Percentiles rank a stretch among this genome's conserved stretches.
These are phyloP conservation scores for Dryas alaskensis DNA, from an alignment of 306 rosid genomes.

Conservation along the genomic window DNA sequence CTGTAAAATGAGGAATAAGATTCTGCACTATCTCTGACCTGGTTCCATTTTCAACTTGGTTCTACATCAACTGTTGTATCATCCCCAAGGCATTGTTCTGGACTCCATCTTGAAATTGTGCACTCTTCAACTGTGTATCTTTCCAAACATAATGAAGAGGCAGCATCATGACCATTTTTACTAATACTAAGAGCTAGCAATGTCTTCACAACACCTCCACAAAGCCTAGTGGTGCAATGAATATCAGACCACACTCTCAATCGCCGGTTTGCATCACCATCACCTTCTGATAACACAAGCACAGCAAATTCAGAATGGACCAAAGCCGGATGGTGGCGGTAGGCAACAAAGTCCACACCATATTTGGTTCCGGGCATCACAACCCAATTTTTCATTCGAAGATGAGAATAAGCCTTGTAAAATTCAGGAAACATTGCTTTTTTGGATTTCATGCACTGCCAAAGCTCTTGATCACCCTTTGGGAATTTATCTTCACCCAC, in stretches of 20 bases:
- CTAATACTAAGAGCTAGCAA: slow-evolving; percentile 48
- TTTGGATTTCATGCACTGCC: slow-evolving; percentile 54
- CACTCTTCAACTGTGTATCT: slow-evolving; percentile 45
- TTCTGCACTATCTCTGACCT: neutral
- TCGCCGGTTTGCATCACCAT: slow-evolving; percentile 40
- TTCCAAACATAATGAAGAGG: slow-evolving; percentile 38
- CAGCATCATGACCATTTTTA: slow-evolving; percentile 34
- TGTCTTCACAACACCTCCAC: slow-evolving; percentile 67
- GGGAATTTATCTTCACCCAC: slow-evolving; percentile 20
- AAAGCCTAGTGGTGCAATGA: slow-evolving; percentile 59
- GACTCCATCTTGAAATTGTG: slow-evolving; percentile 57
- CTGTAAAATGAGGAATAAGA: neutral
- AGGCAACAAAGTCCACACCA: slow-evolving; percentile 68
- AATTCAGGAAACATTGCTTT: slow-evolving; percentile 48
- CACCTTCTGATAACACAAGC: slow-evolving; percentile 52
- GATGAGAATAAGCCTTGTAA: slow-evolving; percentile 66
- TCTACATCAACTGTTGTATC: slow-evolving; percentile 3
- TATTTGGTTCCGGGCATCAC: slow-evolving; percentile 67
- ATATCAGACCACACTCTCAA: slow-evolving; percentile 72
- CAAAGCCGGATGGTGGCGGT: slow-evolving; percentile 69
- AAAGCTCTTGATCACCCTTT: slow-evolving; percentile 43
- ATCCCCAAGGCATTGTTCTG: slow-evolving; percentile 56
- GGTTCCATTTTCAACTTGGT: neutral
- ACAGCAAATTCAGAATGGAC: slow-evolving; percentile 81
- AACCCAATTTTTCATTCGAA: slow-evolving; percentile 68